phyloP scores from a whole-genome alignment of 208 protist genomes.

The Tritrichomonas foetus region DNA sequence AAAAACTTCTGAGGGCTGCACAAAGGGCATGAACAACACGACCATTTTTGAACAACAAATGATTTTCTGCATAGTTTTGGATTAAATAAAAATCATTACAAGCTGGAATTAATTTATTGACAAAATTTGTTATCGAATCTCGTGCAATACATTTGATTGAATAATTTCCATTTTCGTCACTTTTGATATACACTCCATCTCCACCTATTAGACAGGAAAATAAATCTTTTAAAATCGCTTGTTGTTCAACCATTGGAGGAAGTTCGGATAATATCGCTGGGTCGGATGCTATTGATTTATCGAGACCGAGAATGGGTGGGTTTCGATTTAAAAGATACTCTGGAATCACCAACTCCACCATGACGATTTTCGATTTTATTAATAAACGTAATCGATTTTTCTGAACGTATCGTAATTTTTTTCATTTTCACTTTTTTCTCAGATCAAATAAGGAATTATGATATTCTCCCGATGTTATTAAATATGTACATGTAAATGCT shows the following conservation, averaged over 20 bases:
- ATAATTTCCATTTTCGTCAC: not conserved
- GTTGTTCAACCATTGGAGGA: not conserved
- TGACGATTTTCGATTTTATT: no score
- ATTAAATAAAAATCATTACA: not conserved
- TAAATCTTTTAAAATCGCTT: not conserved
- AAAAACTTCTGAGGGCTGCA: not conserved
- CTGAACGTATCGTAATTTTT: no score
- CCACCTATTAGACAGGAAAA: constrained; percentile 29
- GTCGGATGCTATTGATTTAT: no score
- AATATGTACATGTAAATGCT: no score
- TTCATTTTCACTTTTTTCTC: no score
- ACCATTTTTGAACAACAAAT: not conserved
- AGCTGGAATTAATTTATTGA: not conserved
- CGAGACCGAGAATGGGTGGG: no score
- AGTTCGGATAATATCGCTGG: not conserved
- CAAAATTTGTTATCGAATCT: not conserved
- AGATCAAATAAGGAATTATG: no score
- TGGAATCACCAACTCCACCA: no score
- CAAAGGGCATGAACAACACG: not conserved
- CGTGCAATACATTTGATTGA: not conserved
- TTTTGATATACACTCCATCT: not conserved
- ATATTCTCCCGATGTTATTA: no score
- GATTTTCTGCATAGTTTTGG: not conserved
- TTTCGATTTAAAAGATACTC: no score
- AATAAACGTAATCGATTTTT: no score